Evolutionary conservation across 2,329 filamentous ascomycete genomes (phyloP), one percentile per base, ranked within the genome.

Genomic region (Paracorniculantispora psalliotae): DNA sequence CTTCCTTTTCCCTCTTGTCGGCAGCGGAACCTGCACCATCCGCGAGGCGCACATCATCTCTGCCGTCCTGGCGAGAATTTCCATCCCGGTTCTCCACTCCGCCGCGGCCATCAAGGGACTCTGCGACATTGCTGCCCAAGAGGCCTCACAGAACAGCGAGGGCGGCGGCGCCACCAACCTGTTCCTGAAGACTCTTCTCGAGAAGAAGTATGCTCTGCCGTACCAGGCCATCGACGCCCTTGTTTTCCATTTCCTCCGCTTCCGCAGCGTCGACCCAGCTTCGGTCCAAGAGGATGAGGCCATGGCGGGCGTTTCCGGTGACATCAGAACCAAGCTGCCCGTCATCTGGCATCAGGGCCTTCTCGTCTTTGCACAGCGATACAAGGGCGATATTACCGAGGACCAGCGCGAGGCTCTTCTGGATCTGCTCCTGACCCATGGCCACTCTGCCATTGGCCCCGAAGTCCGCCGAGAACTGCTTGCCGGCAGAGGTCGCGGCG

Each of bases 331-430:
- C 68, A 91, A 89, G 69, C 73, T 97, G 64, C 94, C 96, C 0
- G 92, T 99, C 8, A 86, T 99, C 59, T 99, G 93, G 92, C 94
- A 99, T 73, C 93, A 97, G 76, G 92, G 89, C 66, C 79, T 99
- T 30, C 77, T 99, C 57, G 89, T 91, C 2, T 99, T 99, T 75
- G 92, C 94, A 26, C 90, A 97, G 75, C 82, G 93, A 59, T 99
- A 97, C 76, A 87, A 92, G 69, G 96, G 97, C 66, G 93, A 97
- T 72, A 93, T 97, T 66, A 96, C 92, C 1, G 92, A 97, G 72
- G 92, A 97, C 66, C 92, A 96, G 77, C 81, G 92, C 66, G 93
- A 99, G 75, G 90, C 92, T 0, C 76, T 99, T 53, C 77, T 99
- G 6, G 94, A 99, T 75, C 75, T 99, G 61, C 78, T 99, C 19